Base-by-base conservation (phyloP, 1,139 yeast species). In the Blastobotrys illinoisensis region DNA sequence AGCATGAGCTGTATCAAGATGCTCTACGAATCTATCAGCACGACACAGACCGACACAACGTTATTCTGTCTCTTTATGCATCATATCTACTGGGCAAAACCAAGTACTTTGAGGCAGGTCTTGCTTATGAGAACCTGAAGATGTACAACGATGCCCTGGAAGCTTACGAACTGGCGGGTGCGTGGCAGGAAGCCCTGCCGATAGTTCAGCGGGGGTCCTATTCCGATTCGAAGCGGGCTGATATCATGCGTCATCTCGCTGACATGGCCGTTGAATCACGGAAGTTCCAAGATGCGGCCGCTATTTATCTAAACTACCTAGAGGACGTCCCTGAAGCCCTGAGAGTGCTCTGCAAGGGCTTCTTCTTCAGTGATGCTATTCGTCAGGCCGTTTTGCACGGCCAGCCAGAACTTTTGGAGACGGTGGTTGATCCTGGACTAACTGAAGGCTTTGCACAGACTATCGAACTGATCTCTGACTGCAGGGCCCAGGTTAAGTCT, bases 401-500 rank as follows among this genome's bases (percentile, higher is more conserved):
- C 36, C 55, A 53, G 3, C 55, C 55, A 3, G 63, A 81, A 19
- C 70, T 86, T 40, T 67, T 88, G 36, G 82, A 79, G 51, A 70
- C 77, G 1, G 72, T 85, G 11, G 80, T 91, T 49, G 96, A 88
- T 62, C 81, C 84, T 1, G 88, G 85, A 45, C 72, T 93, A 47
- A 83, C 86, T 52, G 98, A 93, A 69, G 95, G 95, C 1, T 95
- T 90, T 71, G 96, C 95, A 59, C 77, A 81, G 0, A 78, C 90
- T 61, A 93, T 96, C 1, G 98, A 95, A 70, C 76, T 93, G 43
- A 73, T 91, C 51, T 95, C 97, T 13, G 99, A 95, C 69, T 93
- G 97, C 73, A 83, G 82, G 64, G 82, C 86, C 9, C 99, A 95
- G 74, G 73, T 88, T 52, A 79, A 77, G 49, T 86, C 98, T 0